Percentiles rank a stretch among this genome's conserved stretches.
Evolutionary conservation across 2,329 filamentous ascomycete species (phyloP).

Genomic region (Colletotrichum tanaceti): DNA sequence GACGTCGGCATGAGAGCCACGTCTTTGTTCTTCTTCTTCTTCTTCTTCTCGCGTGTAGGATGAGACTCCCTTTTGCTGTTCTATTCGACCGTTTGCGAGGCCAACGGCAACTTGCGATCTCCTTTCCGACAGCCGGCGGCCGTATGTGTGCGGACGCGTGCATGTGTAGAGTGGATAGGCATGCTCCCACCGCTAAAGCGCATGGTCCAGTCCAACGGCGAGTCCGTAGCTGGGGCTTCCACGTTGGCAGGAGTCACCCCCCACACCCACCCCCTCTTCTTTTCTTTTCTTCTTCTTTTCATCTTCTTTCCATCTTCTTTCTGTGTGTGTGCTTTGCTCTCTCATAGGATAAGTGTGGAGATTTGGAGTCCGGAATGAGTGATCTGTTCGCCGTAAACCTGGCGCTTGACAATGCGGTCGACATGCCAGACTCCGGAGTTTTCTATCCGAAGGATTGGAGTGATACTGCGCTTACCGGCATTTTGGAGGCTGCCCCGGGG

Average conservation of each 20-base stretch:
- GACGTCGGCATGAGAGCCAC: no score
- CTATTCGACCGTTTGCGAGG: neutral
- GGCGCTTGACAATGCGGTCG: neutral
- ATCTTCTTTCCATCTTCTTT: neutral
- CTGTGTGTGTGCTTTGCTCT: neutral
- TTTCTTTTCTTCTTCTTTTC: neutral
- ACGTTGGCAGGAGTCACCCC: neutral
- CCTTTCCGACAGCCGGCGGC: neutral
- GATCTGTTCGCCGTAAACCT: no score
- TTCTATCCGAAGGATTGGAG: neutral
- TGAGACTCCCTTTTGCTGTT: neutral
- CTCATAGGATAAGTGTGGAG: neutral
- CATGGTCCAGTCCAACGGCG: conserved; percentile 24
- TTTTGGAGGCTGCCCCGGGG: neutral
- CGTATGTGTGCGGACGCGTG: neutral
- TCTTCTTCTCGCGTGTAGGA: no score
- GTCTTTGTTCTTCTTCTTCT: no score
- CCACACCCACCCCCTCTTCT: neutral
- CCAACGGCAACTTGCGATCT: neutral
- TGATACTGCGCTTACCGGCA: neutral
- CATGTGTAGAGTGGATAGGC: neutral
- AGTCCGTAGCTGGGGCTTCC: conserved; percentile 28
- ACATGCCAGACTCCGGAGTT: neutral
- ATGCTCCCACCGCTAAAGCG: neutral
- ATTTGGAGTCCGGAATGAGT: neutral